Base-by-base conservation (phyloP, 139 green algal species). In the Edaphochlamys debaryana region DNA sequence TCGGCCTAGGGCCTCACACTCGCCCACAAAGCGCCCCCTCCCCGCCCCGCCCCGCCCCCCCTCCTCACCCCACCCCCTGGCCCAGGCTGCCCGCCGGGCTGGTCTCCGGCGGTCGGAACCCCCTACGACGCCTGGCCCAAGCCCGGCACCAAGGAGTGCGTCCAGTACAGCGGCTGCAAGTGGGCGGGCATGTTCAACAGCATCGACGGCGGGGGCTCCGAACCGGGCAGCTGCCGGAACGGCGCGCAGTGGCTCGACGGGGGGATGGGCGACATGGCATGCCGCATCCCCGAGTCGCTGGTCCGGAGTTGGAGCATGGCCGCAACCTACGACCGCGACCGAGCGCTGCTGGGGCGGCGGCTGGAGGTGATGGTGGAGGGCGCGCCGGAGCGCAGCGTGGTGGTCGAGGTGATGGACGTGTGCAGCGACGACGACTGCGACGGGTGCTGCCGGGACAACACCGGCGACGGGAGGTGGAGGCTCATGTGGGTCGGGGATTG, bases 401-500 rank as follows among this genome's bases (percentile, higher is more conserved):
- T 42, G 45, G 34, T 77, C 27, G 64, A 77, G 29, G 69, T 77
- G 2, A 27, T 8, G 13, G 69, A 77, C 68, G 70, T 79, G 50
- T 79, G 70, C 70, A 37, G 4, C 0, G 73, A 87, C 40, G 42
- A 23, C 27, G 82, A 87, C 40, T 87, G 82, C 72, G 23, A 56
- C 41, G 54, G 54, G 23, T 87, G 82, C 67, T 87, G 82, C 82
- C 50, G 8, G 20, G 8, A 19, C 20, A 87, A 87, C 73, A 82
- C 73, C 25, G 82, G 73, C 64, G 79, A 79, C 52, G 32, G 29
- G 2, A 30, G 32, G 0, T 79, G 42, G 34, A 71, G 63, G 60
- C 64, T 87, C 6, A 62, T 62, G 45, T 54, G 45, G 13, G 45
- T 13, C n/a, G n/a, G n/a, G n/a, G n/a, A n/a, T n/a, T n/a, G n/a